These are phyloP conservation scores for Tolypocladium tundrense DNA, from an alignment of 2,329 filamentous ascomycete genomes.

Conservation along the genomic window DNA sequence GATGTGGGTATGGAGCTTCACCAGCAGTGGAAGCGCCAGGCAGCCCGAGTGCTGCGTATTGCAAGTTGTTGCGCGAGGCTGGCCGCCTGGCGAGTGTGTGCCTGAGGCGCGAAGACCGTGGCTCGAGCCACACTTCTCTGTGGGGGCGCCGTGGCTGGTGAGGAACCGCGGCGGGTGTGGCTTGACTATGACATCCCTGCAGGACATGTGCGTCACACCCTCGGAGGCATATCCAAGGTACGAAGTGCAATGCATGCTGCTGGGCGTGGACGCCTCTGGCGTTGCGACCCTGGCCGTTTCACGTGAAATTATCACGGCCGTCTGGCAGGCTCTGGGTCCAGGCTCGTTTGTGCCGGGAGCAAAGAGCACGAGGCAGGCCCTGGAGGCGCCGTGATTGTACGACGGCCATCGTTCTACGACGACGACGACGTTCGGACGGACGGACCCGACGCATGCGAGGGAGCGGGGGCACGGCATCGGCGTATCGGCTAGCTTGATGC, in stretches of 20 bases:
- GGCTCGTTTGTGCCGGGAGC: neutral
- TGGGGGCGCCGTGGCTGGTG: neutral
- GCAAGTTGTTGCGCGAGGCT: slow-evolving; percentile 13
- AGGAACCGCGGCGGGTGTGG: neutral
- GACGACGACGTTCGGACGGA: neutral
- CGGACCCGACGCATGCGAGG: neutral
- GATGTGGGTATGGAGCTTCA: slow-evolving; percentile 20
- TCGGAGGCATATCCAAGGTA: no score
- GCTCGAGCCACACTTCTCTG: slow-evolving; percentile 10
- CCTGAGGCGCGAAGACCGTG: slow-evolving; percentile 17
- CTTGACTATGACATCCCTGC: neutral
- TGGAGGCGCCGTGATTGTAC: neutral
- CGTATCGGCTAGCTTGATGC: neutral
- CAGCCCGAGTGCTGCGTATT: slow-evolving; percentile 33
- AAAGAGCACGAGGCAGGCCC: neutral
- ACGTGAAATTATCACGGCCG: neutral
- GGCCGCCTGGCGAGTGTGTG: slow-evolving; percentile 9
- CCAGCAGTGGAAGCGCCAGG: slow-evolving; percentile 19
- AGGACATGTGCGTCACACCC: neutral
- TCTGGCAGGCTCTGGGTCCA: neutral
- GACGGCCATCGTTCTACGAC: neutral
- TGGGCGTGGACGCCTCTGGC: neutral
- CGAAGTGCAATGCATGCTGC: no score
- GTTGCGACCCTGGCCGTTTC: neutral
- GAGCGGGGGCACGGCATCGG: neutral